Evolutionary conservation across 2,329 filamentous ascomycete genomes (phyloP), one percentile per base, ranked within the genome.

Genomic region (Samsoniella hepiali): DNA sequence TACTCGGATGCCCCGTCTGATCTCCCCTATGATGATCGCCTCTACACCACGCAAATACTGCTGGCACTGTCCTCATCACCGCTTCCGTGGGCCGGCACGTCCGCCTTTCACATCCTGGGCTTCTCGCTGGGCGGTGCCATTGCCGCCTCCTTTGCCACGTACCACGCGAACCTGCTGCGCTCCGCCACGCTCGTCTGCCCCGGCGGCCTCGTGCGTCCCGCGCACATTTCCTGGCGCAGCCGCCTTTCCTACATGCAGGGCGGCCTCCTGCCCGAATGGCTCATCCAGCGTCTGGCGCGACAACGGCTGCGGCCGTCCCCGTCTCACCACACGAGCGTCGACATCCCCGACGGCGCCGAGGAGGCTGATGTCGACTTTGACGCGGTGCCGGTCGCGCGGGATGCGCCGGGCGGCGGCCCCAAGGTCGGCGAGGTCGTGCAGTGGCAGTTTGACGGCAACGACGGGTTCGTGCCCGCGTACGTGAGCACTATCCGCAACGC

Each of bases 101-200:
- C 77, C 8, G 81, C 80, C 59, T 94, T 95, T 73, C 85, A 87
- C 65, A 77, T 96, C 6, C 76, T 93, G 3, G 92, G 91, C 2
- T 96, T 95, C 74, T 93, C 89, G 0, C 81, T 96, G 0, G 91
- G 92, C 53, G 92, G 91, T 42, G 90, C 88, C 15, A 83, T 96
- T 47, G 82, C 84, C 1, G 87, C 86, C 10, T 81, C 86, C 27
- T 94, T 95, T 71, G 84, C 90, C 1, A 82, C 84, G 1, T 86
- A 86, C 71, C 91, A 91, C 70, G 85, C 90, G 0, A 75, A 84
- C 44, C 77, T 90, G 47, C 76, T 94, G 13, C 80, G 81, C 7
- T 86, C 83, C 5, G 77, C 93, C 17, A 79, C 87, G 5, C 81
- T 93, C 22, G 75, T 94, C 45, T 88, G 89, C 0, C 87, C 89